Evolutionary conservation across 768 basidiomycete genomes (phyloP), one percentile per base, ranked within the genome.

Genomic region (Russula olivacea): DNA sequence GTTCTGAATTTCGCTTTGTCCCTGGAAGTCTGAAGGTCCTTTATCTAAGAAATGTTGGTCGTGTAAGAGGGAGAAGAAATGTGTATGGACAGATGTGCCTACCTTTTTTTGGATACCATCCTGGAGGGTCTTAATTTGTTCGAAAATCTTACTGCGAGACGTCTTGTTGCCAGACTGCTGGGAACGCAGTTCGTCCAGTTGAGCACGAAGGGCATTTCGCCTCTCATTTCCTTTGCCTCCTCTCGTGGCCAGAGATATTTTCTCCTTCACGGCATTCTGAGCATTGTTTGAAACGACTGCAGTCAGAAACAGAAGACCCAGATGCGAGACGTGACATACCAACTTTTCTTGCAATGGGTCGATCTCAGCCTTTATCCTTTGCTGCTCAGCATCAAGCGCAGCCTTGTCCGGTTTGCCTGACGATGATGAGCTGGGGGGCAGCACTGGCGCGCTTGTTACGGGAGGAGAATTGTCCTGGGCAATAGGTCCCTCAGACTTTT

Each of bases 21-120:
- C 74, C 87, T 87, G 7, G 89, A 81, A 53, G 87, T 80, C 72
- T 97, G 87, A 65, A 97, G 79, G 70, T 93, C 93, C 75, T 94
- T 93, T 70, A 87, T 81, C 92, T 96, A 63, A 61, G 15, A 30
- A 43, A 48, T 14, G 25, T 17, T n/a, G 21, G 43, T 41, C 12
- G 56, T 21, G 61, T 66, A 21, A 61, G 62, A 12, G 55, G 55
- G 19, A 30, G 15, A 23, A 17, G 28, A 38, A 41, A 25, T 3
- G 21, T 41, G 23, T 8, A 28, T 28, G 54, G 14, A 32, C 15
- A 34, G 1, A 25, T 23, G 41, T 19, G 60, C 73, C 32, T 19
- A 90, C 93, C 84, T 93, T 96, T 77, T 90, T 91, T 72, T 85
- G 79, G 55, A 95, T 79, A 41, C 73, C 77, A 7, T 96, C 95